Conservation (phyloP, 371 early-diverging fungal genomes). For the Catenaria anguillulae region DNA sequence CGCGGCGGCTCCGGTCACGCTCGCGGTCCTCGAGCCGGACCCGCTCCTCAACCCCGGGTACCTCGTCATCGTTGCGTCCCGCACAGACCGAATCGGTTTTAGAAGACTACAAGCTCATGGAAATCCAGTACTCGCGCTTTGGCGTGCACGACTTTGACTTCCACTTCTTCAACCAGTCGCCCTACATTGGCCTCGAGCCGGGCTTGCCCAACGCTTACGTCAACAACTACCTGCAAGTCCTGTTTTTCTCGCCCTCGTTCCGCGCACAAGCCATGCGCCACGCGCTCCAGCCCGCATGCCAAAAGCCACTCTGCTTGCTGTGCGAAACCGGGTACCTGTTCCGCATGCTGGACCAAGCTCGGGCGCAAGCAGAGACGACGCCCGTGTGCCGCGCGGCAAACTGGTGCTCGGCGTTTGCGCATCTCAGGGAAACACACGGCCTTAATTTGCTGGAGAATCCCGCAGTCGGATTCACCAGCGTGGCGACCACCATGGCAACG, state of each 20-base stretch:
- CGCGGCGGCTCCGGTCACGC: neutral
- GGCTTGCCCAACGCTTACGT: slow-evolving; percentile 75
- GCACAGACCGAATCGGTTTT: neutral
- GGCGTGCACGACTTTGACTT: slow-evolving; percentile 96
- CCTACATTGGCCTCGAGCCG: slow-evolving; percentile 75
- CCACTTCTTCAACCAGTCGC: slow-evolving; percentile 76
- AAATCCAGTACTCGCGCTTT: slow-evolving; percentile 59
- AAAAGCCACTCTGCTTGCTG: slow-evolving; percentile 56
- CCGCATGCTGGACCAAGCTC: slow-evolving; percentile 72
- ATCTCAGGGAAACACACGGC: slow-evolving; percentile 53
- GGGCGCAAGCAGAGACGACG: slow-evolving; percentile 73
- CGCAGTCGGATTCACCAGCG: slow-evolving; percentile 31
- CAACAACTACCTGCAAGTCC: slow-evolving; percentile 73
- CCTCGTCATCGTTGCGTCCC: no score
- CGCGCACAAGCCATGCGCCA: slow-evolving; percentile 55
- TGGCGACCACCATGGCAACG: slow-evolving; percentile 60
- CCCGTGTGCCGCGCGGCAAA: slow-evolving; percentile 73
- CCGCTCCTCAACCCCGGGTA: neutral
- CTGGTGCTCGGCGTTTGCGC: slow-evolving; percentile 57
- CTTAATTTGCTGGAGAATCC: slow-evolving; percentile 68
- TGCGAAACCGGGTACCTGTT: slow-evolving; percentile 88
- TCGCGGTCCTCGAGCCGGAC: neutral
- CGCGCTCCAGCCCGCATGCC: slow-evolving; percentile 41
- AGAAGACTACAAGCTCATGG: slow-evolving; percentile 50
- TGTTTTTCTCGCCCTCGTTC: slow-evolving; percentile 52